Conservation (phyloP, 108 stramenopile species). For the Cyclotella kingstonii region DNA sequence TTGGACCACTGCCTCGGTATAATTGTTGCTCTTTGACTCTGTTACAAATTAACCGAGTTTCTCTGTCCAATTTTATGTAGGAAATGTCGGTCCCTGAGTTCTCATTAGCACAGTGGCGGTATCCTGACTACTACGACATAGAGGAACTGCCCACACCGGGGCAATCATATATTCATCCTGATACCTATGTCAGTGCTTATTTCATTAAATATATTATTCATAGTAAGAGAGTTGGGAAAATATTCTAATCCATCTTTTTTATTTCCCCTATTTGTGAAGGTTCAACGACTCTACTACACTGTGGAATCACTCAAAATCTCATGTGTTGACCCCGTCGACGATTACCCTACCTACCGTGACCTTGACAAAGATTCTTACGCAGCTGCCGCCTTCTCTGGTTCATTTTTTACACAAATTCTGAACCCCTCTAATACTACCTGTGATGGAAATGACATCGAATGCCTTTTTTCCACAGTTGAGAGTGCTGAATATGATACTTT, state of each 20-base stretch:
- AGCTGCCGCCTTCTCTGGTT: slow-evolving; percentile 1
- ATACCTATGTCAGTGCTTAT: slow-evolving; percentile 13
- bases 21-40: not conserved
- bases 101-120: slow-evolving; percentile 11
- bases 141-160: slow-evolving; percentile 15
- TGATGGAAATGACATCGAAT: not conserved
- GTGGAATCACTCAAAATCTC: slow-evolving; percentile 19
- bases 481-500: slow-evolving; percentile 9
- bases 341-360: slow-evolving; percentile 19
- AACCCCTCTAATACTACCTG: slow-evolving; percentile 2
- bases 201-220: not conserved
- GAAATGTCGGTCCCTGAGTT: slow-evolving; percentile 20
- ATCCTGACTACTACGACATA: slow-evolving; percentile 22
- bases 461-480: slow-evolving; percentile 1
- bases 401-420: slow-evolving; percentile 2
- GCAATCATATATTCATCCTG: slow-evolving; percentile 8
- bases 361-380: slow-evolving; percentile 21
- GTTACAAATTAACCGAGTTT: no score
- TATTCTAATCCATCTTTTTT: not conserved
- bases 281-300: slow-evolving; percentile 24
- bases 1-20: not conserved
- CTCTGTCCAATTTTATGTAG: not conserved
- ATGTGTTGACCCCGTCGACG: slow-evolving; percentile 1
- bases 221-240: not conserved
- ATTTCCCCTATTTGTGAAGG: not conserved